phyloP scores from a whole-genome alignment of 2,329 filamentous ascomycete genomes.

The Colletotrichum simmondsii region DNA sequence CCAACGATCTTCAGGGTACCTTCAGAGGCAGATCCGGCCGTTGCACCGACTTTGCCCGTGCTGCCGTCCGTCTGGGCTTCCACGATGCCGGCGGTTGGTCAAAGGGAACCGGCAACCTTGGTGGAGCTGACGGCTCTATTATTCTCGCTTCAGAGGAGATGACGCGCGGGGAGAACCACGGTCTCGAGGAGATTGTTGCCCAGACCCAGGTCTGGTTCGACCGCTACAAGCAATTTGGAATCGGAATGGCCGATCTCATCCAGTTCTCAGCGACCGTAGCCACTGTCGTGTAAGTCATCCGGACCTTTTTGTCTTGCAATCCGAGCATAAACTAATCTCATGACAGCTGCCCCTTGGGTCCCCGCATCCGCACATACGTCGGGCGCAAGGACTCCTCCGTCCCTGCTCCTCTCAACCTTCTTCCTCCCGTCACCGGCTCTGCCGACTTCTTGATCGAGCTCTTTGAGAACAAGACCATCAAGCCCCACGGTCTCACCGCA shows the following conservation, averaged over 20 bases:
- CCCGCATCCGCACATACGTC: slow-evolving; percentile 61
- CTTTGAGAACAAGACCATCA: slow-evolving; percentile 65
- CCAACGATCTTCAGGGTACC: slow-evolving; percentile 47
- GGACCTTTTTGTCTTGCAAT: neutral
- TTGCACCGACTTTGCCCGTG: slow-evolving; percentile 55
- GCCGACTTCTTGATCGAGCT: slow-evolving; percentile 58
- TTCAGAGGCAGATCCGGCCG: slow-evolving; percentile 50
- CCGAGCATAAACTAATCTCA: neutral
- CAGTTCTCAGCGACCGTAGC: slow-evolving; percentile 63
- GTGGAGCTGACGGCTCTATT: slow-evolving; percentile 59
- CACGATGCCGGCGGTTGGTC: slow-evolving; percentile 60
- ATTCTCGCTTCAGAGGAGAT: slow-evolving; percentile 51
- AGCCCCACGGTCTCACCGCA: slow-evolving; percentile 59
- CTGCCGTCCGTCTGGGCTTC: slow-evolving; percentile 58
- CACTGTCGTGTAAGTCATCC: slow-evolving; percentile 48
- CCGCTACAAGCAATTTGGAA: slow-evolving; percentile 48
- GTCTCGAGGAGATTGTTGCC: slow-evolving; percentile 55
- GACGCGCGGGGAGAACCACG: slow-evolving; percentile 53
- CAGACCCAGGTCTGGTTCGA: slow-evolving; percentile 51
- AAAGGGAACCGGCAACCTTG: slow-evolving; percentile 44
- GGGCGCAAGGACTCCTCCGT: slow-evolving; percentile 58
- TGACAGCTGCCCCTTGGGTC: slow-evolving; percentile 50
- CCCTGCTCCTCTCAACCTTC: slow-evolving; percentile 50
- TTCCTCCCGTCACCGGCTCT: slow-evolving; percentile 54
- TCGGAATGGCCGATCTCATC: slow-evolving; percentile 65